Percentiles rank a stretch among this genome's conserved stretches.
Evolutionary conservation across 75 land plant genomes (phyloP).

Genomic region (Cunninghamia lanceolata): DNA sequence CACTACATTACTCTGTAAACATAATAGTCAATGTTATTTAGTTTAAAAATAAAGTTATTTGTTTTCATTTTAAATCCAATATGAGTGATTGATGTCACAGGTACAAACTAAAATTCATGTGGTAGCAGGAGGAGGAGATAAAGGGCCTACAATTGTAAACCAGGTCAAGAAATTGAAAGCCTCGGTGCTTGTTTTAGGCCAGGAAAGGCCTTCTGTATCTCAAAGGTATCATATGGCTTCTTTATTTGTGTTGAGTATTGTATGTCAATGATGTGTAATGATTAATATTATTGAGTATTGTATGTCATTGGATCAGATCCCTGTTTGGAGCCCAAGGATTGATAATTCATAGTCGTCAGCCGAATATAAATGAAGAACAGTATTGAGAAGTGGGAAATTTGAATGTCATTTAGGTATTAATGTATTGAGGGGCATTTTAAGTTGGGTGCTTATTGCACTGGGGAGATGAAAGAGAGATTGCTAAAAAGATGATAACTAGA

Average conservation of each 20-base stretch:
- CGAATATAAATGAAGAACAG: not conserved
- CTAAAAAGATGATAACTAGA: not conserved
- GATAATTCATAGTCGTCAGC: not conserved
- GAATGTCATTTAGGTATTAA: not conserved
- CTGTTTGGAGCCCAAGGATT: not conserved
- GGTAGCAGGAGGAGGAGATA: slow-evolving; percentile 68
- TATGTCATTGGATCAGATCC: too few relatives aligned
- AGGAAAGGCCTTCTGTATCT: slow-evolving; percentile 47
- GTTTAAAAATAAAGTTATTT: too few relatives aligned
- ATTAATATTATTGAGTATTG: too few relatives aligned
- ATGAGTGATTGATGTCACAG: too few relatives aligned
- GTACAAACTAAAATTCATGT: slow-evolving; percentile 62
- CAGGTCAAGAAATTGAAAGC: slow-evolving; percentile 79
- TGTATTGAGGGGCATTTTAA: not conserved
- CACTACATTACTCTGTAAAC: too few relatives aligned
- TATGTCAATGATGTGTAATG: too few relatives aligned
- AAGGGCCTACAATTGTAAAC: slow-evolving; percentile 47
- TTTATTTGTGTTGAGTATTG: too few relatives aligned
- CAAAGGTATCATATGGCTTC: not conserved
- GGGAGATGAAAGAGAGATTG: slow-evolving; percentile 7
- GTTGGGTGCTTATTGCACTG: not conserved
- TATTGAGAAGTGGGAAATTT: not conserved
- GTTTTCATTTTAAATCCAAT: too few relatives aligned
- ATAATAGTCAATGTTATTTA: too few relatives aligned
- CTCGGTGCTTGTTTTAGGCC: too few relatives aligned